Evolutionary conservation across 2,329 filamentous ascomycete genomes (phyloP).

Genomic region (Metarhizium album): DNA sequence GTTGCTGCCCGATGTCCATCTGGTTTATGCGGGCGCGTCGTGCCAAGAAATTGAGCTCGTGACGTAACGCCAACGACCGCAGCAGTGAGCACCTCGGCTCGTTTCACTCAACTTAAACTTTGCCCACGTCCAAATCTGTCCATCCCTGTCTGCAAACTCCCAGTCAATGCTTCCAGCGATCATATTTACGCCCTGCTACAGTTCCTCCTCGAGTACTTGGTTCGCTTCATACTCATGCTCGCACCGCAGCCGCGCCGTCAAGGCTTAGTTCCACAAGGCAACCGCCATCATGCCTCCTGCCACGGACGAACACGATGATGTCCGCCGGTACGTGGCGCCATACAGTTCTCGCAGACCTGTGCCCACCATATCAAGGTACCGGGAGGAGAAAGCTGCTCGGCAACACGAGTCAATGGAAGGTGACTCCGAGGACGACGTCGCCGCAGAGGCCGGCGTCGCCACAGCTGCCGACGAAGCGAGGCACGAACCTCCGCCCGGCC

Average conservation of each 20-base stretch:
- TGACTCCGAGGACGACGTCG: conserved; percentile 12
- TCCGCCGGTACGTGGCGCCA: conserved; percentile 26
- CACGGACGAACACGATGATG: conserved; percentile 26
- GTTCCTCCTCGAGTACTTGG: not conserved
- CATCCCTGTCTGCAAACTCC: too few relatives aligned
- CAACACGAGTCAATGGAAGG: conserved; percentile 26
- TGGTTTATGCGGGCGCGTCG: not conserved
- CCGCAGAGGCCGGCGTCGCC: not conserved
- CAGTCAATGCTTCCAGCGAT: not conserved
- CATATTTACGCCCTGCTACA: not conserved
- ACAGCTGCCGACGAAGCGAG: not conserved
- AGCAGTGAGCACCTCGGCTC: not conserved
- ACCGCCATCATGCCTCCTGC: conserved; percentile 22
- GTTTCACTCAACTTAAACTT: not conserved
- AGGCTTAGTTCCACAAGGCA: not conserved
- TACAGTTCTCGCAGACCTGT: conserved; percentile 33
- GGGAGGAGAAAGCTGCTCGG: conserved; percentile 34
- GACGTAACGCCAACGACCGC: conserved; percentile 2
- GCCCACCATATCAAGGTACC: conserved; percentile 38
- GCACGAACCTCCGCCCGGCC: not conserved
- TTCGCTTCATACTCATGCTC: not conserved
- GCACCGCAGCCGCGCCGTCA: not conserved
- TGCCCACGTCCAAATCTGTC: not conserved
- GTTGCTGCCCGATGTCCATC: not conserved
- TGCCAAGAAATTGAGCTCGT: conserved; percentile 4